These are phyloP conservation scores for Avicennia marina DNA, from an alignment of 257 asterid genomes.

Conservation along the genomic window DNA sequence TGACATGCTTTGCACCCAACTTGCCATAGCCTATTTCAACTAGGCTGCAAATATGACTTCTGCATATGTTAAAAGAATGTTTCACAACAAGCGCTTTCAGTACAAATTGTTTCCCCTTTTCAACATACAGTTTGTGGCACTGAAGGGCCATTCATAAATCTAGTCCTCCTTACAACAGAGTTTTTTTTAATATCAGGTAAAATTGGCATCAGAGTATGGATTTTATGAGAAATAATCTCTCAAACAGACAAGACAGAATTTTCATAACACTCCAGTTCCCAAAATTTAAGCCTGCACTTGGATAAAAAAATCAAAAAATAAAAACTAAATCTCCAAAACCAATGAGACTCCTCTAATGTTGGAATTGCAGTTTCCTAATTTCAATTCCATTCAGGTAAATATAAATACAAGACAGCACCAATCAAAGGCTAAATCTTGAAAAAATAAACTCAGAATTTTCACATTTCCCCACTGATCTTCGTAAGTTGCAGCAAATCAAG, in stretches of 20 bases:
- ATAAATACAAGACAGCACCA: background rate
- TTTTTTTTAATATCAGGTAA: no score
- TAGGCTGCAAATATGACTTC: background rate
- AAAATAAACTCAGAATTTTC: background rate
- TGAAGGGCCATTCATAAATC: no score
- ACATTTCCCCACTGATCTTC: constrained; percentile 11
- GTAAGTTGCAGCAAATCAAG: constrained; percentile 22
- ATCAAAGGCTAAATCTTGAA: background rate
- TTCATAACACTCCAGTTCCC: background rate
- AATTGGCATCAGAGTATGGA: no score
- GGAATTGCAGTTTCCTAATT: background rate
- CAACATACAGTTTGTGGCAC: background rate
- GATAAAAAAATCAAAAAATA: background rate
- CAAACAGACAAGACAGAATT: background rate
- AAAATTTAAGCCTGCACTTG: background rate
- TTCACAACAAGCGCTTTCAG: background rate
- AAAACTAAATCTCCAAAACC: background rate
- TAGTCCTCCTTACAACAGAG: no score
- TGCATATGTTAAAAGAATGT: background rate
- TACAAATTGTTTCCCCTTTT: background rate
- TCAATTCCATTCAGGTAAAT: background rate
- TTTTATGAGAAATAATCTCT: background rate
- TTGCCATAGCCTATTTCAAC: background rate
- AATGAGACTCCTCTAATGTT: background rate
- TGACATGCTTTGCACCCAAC: background rate